Percentiles rank a stretch among this genome's conserved stretches.
These are phyloP conservation scores for Vaccinium myrtillus DNA, from an alignment of 148 eudicot genomes.

Conservation along the genomic window DNA sequence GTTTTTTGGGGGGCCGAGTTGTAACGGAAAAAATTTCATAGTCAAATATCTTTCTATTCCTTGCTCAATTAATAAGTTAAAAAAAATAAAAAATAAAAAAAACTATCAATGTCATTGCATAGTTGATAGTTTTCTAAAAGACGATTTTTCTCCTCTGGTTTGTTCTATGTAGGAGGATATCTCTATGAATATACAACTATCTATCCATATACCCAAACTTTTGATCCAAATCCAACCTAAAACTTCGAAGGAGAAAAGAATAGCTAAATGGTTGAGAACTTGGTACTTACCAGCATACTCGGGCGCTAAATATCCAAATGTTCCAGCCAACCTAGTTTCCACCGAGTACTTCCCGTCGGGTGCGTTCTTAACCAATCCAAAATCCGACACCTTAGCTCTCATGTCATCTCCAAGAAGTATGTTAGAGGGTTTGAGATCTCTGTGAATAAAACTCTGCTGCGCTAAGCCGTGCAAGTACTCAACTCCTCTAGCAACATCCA, in stretches of 20 bases:
- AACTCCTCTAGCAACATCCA: constrained; percentile 45
- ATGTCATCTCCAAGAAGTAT: constrained; percentile 40
- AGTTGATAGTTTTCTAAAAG: no score
- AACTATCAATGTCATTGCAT: no score
- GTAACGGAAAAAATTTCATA: no score
- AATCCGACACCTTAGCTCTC: constrained; percentile 50
- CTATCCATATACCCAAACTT: neutral
- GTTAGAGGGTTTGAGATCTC: constrained; percentile 42
- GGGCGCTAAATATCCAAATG: constrained; percentile 47
- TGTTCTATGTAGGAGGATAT: no score
- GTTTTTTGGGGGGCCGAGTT: no score
- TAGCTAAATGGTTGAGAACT: neutral
- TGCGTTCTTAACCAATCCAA: constrained; percentile 39
- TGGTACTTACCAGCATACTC: constrained; percentile 36
- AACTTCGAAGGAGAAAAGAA: neutral
- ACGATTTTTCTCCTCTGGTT: no score
- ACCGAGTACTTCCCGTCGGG: constrained; percentile 40
- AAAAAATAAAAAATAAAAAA: no score
- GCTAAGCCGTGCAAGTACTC: constrained; percentile 45
- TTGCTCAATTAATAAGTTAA: no score
- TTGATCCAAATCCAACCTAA: neutral
- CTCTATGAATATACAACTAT: neutral
- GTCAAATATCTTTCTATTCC: no score
- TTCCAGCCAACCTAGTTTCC: constrained; percentile 47
- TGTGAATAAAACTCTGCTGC: constrained; percentile 45